phyloP scores from a whole-genome alignment of 345 rosid species.

The Ceriops zippeliana region DNA sequence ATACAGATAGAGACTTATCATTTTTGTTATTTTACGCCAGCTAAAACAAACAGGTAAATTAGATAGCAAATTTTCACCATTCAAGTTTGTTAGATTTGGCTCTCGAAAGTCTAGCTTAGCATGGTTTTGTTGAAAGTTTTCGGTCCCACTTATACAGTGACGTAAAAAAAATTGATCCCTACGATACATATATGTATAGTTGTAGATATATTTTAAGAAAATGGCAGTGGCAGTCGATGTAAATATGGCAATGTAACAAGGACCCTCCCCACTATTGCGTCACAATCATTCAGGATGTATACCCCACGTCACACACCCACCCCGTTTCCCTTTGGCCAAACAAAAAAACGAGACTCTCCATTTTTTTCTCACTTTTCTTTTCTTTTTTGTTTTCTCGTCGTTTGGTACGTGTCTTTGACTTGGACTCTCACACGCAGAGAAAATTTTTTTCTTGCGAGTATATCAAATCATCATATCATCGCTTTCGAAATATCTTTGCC shows the following conservation, averaged over 20 bases:
- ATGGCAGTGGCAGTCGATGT: too few species aligned
- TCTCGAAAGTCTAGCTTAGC: background rate
- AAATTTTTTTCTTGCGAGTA: background rate
- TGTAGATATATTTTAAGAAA: too few species aligned
- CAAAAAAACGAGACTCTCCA: conserved; percentile 30
- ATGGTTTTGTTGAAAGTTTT: background rate
- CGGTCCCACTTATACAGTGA: background rate
- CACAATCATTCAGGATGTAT: conserved; percentile 24
- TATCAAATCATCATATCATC: background rate
- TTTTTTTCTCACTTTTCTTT: conserved; percentile 10
- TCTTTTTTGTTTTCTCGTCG: background rate
- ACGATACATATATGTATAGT: too few species aligned
- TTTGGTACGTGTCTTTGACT: conserved; percentile 35
- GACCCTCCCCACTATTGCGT: background rate
- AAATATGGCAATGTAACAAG: background rate
- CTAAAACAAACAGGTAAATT: too few species aligned
- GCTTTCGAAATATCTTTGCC: background rate
- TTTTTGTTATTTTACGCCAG: too few species aligned
- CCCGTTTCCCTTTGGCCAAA: conserved; percentile 24
- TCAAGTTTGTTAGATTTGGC: too few species aligned
- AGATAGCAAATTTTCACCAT: too few species aligned
- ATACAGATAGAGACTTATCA: too few species aligned
- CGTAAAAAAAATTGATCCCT: too few species aligned
- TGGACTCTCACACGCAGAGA: conserved; percentile 18
- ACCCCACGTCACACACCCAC: background rate